Evolutionary conservation across 208 protist genomes (phyloP), one percentile per base, ranked within the genome.

Genomic region (Leishmania tropica): DNA sequence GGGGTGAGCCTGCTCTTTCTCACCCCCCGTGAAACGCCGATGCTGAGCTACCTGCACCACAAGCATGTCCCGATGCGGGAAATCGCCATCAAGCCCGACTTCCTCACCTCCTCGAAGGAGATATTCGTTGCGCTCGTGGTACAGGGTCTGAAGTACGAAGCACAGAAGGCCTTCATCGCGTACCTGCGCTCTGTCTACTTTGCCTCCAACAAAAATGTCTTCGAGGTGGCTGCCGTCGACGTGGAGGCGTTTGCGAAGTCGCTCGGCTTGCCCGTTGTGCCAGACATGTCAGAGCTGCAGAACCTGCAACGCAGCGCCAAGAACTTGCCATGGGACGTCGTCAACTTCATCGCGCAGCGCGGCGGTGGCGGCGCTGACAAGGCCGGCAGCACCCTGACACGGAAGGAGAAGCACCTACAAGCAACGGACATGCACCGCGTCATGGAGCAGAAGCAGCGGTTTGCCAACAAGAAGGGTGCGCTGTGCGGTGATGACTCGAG

Each of bases 161-260:
- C 99, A 17, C 98, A 99, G 87, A 99, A 99, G 91, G 97, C 96
- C 11, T 98, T 99, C 84, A 96, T 99, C 48, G 97, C 98, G 13
- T 99, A 99, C 89, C 81, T 99, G 40, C 94, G 98, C 68, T 98
- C 94, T 70, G 85, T 99, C 10, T 96, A 99, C 88, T 96, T 99
- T 78, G 91, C 98, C 62, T 78, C 87, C 11, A 97, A 99, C 91
- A 99, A 99, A 83, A 90, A 98, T 62, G 94, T 99, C 1, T 99
- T 99, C 79, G 89, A 99, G 54, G 87, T 99, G 17, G 77, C 87
- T 1, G 81, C 87, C 10, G 95, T 99, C 54, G 93, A 99, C 75
- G 81, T 98, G 15, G 92, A 92, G 53, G 87, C 85, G n/a, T 99
- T 98, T 76, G 94, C 99, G 2, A 85, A 90, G 47, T 99, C 97